Base-by-base conservation (phyloP, 1,139 yeast species). In the Protomyces gravidus region DNA sequence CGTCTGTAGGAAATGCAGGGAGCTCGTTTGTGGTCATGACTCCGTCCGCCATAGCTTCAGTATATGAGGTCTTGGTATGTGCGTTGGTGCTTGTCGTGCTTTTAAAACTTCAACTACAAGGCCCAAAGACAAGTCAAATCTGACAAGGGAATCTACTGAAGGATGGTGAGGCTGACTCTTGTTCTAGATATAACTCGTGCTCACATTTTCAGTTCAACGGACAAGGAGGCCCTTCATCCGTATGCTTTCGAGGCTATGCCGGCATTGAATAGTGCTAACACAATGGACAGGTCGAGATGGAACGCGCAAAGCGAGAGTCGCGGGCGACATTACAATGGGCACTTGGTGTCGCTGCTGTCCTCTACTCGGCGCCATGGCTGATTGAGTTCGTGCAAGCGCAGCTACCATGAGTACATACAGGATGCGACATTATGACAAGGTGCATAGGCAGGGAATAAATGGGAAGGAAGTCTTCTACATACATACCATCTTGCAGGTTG, bases 361-460 rank as follows among this genome's bases (percentile, higher is more conserved):
- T 53, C 21, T 53, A 53, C 40, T 42, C 48, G 13, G 36, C 58
- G 25, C 58, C 58, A 3, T 53, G 58, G 58, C 46, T 53, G 21
- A 36, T 53, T 21, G 58, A 53, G 17, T 53, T 53, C 28, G 51
- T 53, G 36, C 45, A 53, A 28, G 39, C 36, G 7, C 58, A 53
- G 51, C 13, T 53, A 32, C 58, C 58, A 6, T 53, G 50, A 46
- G 47, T 23, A n/a, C n/a, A n/a, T n/a, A n/a, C n/a, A n/a, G n/a
- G n/a, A n/a, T n/a, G n/a, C n/a, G n/a, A n/a, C n/a, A n/a, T n/a
- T n/a, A n/a, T n/a, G n/a, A n/a, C n/a, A n/a, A n/a, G n/a, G n/a
- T n/a, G n/a, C n/a, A n/a, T n/a, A n/a, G n/a, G n/a, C n/a, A n/a
- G n/a, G n/a, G n/a, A n/a, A n/a, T n/a, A n/a, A n/a, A n/a, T n/a